phyloP scores from a whole-genome alignment of 441 rosid genomes.

The Euphorbia corollata region DNA sequence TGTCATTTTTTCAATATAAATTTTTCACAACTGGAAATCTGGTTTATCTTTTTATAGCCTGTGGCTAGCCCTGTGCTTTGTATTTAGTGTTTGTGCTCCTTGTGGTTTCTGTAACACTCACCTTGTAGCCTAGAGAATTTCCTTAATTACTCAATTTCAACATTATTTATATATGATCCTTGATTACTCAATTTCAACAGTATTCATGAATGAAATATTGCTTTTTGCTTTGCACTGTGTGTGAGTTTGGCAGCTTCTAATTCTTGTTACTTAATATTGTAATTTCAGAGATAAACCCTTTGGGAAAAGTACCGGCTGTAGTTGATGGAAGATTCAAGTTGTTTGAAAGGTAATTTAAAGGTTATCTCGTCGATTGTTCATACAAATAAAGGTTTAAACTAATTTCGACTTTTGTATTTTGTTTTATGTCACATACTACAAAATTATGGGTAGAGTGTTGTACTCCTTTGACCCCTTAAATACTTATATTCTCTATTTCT shows the following conservation, averaged over 20 bases:
- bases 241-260: neutral
- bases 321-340: slow-evolving; percentile 81
- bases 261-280: slow-evolving; percentile 5
- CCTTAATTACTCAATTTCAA: neutral
- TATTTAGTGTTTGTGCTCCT: neutral
- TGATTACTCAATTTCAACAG: neutral
- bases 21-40: neutral
- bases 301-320: slow-evolving; percentile 64
- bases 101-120: neutral
- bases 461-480: neutral
- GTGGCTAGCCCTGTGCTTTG: neutral
- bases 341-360: slow-evolving; percentile 59
- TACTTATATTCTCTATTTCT: neutral
- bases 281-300: slow-evolving; percentile 62
- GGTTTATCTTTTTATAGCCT: no score
- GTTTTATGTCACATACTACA: no score
- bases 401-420: neutral
- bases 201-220: neutral
- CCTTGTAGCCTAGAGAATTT: neutral
- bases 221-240: neutral
- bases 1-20: neutral
- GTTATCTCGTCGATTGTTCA: neutral
- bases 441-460: neutral
- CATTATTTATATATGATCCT: neutral
- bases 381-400: neutral